phyloP scores from a whole-genome alignment of 179 eudicot genomes.

The Carnegiea gigantea region DNA sequence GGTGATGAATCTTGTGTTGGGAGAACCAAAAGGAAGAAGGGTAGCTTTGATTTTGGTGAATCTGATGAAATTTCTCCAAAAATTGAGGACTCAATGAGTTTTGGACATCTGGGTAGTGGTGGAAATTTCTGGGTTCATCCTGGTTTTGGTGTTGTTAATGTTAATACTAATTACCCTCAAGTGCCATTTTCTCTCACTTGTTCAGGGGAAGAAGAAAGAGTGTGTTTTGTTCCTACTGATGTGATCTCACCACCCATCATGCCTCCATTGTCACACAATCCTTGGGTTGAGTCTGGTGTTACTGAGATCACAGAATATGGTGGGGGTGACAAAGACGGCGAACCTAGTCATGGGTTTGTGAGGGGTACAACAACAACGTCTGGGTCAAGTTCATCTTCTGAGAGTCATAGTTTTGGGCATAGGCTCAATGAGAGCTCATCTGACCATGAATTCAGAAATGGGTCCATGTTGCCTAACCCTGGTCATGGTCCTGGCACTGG shows the following conservation, averaged over 20 bases:
- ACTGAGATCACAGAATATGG: constrained; percentile 50
- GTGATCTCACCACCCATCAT: constrained; percentile 39
- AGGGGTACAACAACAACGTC: constrained; percentile 41
- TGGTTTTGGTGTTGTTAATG: constrained; percentile 28
- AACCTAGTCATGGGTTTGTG: constrained; percentile 38
- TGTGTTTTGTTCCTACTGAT: constrained; percentile 52
- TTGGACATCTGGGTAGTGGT: constrained; percentile 51
- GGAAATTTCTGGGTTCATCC: constrained; percentile 64
- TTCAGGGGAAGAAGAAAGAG: constrained; percentile 65
- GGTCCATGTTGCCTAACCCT: constrained; percentile 50
- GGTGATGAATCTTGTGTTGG: constrained; percentile 37
- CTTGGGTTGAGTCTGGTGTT: constrained; percentile 56
- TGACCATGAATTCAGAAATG: constrained; percentile 56
- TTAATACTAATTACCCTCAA: constrained; percentile 24
- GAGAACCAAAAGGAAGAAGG: constrained; percentile 54
- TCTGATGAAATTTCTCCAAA: constrained; percentile 33
- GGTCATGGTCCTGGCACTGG: constrained; percentile 37
- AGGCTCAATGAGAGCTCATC: constrained; percentile 36
- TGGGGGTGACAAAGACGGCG: constrained; percentile 49
- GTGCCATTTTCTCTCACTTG: constrained; percentile 57
- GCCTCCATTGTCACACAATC: constrained; percentile 27
- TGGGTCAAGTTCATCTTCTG: constrained; percentile 75
- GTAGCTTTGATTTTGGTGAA: constrained; percentile 32
- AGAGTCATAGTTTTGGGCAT: constrained; percentile 51
- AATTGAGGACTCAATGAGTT: constrained; percentile 28